phyloP scores from a whole-genome alignment of 1,139 yeast genomes.

The Candida sanyaensis region DNA sequence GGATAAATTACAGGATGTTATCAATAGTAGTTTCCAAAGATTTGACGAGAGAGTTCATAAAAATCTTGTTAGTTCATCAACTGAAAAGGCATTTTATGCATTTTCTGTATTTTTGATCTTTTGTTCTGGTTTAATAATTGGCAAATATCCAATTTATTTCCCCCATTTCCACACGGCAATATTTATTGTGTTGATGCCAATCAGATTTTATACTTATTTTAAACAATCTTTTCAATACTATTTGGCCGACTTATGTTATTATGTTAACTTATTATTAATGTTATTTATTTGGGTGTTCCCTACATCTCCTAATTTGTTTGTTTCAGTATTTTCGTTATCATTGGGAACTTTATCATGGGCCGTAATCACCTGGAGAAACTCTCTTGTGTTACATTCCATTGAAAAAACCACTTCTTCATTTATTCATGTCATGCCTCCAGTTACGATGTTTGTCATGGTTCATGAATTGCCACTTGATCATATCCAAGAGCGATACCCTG shows the following conservation, averaged over 20 bases:
- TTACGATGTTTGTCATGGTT: slow-evolving; percentile 82
- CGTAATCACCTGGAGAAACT: slow-evolving; percentile 94
- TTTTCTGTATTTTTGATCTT: slow-evolving; percentile 70
- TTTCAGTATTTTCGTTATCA: slow-evolving; percentile 82
- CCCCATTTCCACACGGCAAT: slow-evolving; percentile 74
- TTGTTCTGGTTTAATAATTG: slow-evolving; percentile 73
- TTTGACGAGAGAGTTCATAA: slow-evolving; percentile 59
- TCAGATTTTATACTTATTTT: slow-evolving; percentile 80
- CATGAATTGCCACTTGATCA: slow-evolving; percentile 70
- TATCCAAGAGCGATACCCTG: slow-evolving; percentile 68
- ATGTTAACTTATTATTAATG: slow-evolving; percentile 72
- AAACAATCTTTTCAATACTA: slow-evolving; percentile 80
- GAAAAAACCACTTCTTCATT: slow-evolving; percentile 91
- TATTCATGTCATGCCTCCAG: slow-evolving; percentile 90
- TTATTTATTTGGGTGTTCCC: slow-evolving; percentile 85
- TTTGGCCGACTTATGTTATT: slow-evolving; percentile 92
- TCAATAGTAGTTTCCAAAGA: slow-evolving; percentile 46
- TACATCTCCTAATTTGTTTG: slow-evolving; percentile 65
- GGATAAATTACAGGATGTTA: slow-evolving; percentile 32
- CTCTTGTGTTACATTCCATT: slow-evolving; percentile 85
- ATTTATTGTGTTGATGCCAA: slow-evolving; percentile 71
- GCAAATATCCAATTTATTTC: slow-evolving; percentile 73
- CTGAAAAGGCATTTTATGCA: slow-evolving; percentile 85
- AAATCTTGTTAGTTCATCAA: slow-evolving; percentile 54
- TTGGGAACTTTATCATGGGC: slow-evolving; percentile 93